phyloP scores from a whole-genome alignment of 2,329 filamentous ascomycete genomes.

The Cytospora chrysosperma region DNA sequence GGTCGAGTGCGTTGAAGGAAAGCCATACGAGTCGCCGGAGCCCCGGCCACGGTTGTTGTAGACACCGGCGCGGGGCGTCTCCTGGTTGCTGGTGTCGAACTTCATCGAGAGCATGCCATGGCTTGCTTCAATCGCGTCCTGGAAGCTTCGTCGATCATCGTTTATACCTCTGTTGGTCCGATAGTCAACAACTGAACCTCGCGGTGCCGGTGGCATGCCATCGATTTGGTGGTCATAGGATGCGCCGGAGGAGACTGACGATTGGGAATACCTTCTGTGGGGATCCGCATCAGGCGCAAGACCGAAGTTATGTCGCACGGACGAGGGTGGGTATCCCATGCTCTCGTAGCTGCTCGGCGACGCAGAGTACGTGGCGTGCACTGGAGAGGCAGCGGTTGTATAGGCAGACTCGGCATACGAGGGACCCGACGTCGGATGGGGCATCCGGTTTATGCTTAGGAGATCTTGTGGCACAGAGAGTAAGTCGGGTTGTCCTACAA shows the following conservation, averaged over 20 bases:
- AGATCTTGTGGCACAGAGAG: conserved; percentile 75
- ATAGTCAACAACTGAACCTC: conserved; percentile 65
- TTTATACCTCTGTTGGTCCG: conserved; percentile 33
- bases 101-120: conserved; percentile 92
- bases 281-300: conserved; percentile 57
- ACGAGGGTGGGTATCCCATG: conserved; percentile 70
- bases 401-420: conserved; percentile 71
- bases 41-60: conserved; percentile 69
- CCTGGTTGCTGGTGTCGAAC: conserved; percentile 56
- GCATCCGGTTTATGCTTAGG: conserved; percentile 64
- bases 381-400: conserved; percentile 65
- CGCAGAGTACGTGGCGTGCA: conserved; percentile 63
- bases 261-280: conserved; percentile 73
- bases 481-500: conserved; percentile 64
- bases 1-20: conserved; percentile 78
- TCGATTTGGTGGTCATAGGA: conserved; percentile 40
- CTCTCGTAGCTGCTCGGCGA: conserved; percentile 72
- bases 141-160: conserved; percentile 68
- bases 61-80: conserved; percentile 79
- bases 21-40: conserved; percentile 85
- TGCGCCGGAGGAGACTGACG: conserved; percentile 67
- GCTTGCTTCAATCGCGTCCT: conserved; percentile 87
- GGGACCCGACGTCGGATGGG: conserved; percentile 56
- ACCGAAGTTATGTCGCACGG: conserved; percentile 58
- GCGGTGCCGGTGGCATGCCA: conserved; percentile 43